These are phyloP conservation scores for Tetracladium maxilliforme DNA, from an alignment of 2,329 filamentous ascomycete species.

Conservation along the genomic window DNA sequence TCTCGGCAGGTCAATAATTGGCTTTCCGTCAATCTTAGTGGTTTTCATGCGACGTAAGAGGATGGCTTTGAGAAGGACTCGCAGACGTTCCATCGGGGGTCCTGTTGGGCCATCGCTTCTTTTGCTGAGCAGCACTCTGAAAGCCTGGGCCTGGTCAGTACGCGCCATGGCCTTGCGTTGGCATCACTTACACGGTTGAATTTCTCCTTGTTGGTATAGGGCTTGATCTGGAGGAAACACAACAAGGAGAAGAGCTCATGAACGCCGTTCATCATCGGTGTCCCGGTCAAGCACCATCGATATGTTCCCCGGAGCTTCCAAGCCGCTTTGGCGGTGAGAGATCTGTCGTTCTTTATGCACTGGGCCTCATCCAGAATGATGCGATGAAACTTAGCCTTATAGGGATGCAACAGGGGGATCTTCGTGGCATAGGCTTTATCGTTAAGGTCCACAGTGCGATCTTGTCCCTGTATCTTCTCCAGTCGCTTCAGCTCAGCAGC, in stretches of 20 bases:
- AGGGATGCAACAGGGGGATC: too few species aligned
- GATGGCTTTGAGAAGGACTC: slow-evolving; percentile 62
- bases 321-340: slow-evolving; percentile 45
- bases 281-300: slow-evolving; percentile 65
- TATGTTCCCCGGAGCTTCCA: slow-evolving; percentile 42
- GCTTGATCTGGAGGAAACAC: slow-evolving; percentile 61
- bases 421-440: slow-evolving; percentile 12
- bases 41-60: slow-evolving; percentile 74
- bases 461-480: slow-evolving; percentile 32
- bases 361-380: slow-evolving; percentile 71
- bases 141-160: slow-evolving; percentile 17
- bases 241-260: slow-evolving; percentile 66
- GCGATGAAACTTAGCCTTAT: slow-evolving; percentile 46
- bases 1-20: slow-evolving; percentile 53
- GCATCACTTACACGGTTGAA: slow-evolving; percentile 38
- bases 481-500: slow-evolving; percentile 51
- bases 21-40: slow-evolving; percentile 65
- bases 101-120: slow-evolving; percentile 7
- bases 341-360: slow-evolving; percentile 61
- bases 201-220: slow-evolving; percentile 49
- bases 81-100: slow-evolving; percentile 54
- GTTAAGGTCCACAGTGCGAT: slow-evolving; percentile 20
- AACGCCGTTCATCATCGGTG: slow-evolving; percentile 79
- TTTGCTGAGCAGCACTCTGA: slow-evolving; percentile 16
- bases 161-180: slow-evolving; percentile 4